A percentile compares a stretch with the other conserved stretches of the same genome.
Evolutionary conservation across 345 rosid genomes (phyloP).

Genomic region (Fremontodendron californicum): DNA sequence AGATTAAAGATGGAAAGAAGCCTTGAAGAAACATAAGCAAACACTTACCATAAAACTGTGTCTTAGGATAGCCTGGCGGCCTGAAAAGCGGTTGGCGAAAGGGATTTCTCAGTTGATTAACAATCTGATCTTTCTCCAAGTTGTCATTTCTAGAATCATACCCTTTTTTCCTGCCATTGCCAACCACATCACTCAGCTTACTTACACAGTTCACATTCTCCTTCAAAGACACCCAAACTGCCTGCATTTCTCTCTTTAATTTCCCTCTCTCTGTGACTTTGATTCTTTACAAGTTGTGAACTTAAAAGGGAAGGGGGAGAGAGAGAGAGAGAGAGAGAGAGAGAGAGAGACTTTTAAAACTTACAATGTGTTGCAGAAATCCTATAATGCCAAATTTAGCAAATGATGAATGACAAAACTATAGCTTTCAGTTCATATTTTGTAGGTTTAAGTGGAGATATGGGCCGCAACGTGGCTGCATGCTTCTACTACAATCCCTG

Average conservation of each 20-base stretch:
- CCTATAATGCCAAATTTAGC: too few species aligned
- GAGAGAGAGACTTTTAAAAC: not conserved
- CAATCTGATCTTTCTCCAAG: slow-evolving; percentile 3
- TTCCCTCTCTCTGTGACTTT: not conserved
- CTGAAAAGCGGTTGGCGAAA: slow-evolving; percentile 23
- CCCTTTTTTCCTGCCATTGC: not conserved
- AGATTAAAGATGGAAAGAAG: not conserved
- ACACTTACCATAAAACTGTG: slow-evolving; percentile 31
- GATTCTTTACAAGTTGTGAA: not conserved
- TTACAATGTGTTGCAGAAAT: not conserved
- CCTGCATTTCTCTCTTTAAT: slow-evolving; percentile 24
- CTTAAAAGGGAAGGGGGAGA: not conserved
- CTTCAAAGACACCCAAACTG: slow-evolving; percentile 35
- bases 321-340: not conserved
- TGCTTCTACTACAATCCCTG: slow-evolving; percentile 1
- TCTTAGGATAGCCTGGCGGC: slow-evolving; percentile 18
- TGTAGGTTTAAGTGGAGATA: too few species aligned
- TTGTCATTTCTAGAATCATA: slow-evolving; percentile 1
- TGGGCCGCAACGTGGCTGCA: slow-evolving; percentile 33
- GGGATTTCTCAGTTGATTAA: slow-evolving; percentile 21
- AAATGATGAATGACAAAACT: too few species aligned
- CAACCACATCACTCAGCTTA: slow-evolving; percentile 19
- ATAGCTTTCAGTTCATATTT: too few species aligned
- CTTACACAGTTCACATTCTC: slow-evolving; percentile 32
- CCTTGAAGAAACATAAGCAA: slow-evolving; percentile 7